Percentiles rank a stretch among this genome's conserved stretches.
These are phyloP conservation scores for Voacanga thouarsii DNA, from an alignment of 257 asterid genomes.

Conservation along the genomic window DNA sequence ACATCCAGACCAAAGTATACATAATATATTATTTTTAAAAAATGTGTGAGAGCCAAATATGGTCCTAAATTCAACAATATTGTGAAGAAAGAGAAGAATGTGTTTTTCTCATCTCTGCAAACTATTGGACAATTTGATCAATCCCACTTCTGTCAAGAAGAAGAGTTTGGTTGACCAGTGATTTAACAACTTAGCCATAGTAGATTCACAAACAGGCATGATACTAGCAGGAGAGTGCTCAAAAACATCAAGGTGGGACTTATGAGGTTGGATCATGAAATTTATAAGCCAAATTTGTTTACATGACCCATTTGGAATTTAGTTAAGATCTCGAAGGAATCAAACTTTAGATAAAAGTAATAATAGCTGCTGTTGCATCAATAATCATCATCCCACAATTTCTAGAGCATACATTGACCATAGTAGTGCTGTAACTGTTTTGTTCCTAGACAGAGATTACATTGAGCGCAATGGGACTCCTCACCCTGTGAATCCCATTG, in stretches of 20 bases:
- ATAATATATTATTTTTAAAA: not conserved
- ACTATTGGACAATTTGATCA: no score
- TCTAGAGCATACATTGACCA: not conserved
- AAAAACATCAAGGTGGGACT: no score
- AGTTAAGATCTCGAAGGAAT: no score
- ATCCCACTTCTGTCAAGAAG: no score
- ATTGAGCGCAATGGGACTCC: conserved; percentile 46
- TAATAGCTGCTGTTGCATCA: not conserved
- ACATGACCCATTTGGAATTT: no score
- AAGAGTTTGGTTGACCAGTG: no score
- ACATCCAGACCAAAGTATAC: not conserved
- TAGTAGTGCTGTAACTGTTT: not conserved
- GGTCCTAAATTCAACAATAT: not conserved
- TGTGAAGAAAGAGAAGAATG: not conserved
- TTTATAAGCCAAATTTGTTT: no score
- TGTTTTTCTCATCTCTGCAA: no score
- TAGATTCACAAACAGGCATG: no score
- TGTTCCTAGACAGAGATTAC: conserved; percentile 30
- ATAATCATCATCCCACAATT: not conserved
- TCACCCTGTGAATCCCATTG: conserved; percentile 47
- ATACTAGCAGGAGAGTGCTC: no score
- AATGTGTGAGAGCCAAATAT: not conserved
- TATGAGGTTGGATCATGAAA: no score
- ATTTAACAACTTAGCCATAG: no score
- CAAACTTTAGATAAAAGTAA: not conserved